These are phyloP conservation scores for Mortierella antarctica DNA, from an alignment of 192 early-diverging fungal genomes.

Conservation along the genomic window DNA sequence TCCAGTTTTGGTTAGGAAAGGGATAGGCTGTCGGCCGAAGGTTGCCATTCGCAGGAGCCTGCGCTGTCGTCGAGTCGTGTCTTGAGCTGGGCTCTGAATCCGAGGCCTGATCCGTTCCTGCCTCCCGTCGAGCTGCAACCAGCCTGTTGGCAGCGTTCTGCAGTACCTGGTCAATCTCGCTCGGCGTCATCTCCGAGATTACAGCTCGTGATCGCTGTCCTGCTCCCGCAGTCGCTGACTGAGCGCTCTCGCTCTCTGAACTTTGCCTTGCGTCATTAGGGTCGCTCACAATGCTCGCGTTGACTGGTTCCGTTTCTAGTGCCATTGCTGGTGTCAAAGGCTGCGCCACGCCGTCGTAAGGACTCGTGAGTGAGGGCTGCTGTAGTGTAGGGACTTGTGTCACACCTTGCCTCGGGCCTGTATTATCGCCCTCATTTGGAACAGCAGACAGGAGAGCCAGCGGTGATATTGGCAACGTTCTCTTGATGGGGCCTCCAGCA, in stretches of 20 bases:
- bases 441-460: slow-evolving; percentile 13
- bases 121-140: slow-evolving; percentile 12
- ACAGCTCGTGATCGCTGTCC: slow-evolving; percentile 26
- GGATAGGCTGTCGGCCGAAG: background rate
- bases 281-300: background rate
- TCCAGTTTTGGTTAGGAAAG: background rate
- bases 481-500: background rate
- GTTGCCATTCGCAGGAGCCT: background rate
- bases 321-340: background rate
- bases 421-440: slow-evolving; percentile 4
- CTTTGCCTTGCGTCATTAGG: background rate
- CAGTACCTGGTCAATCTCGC: slow-evolving; percentile 34
- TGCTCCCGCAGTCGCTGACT: slow-evolving; percentile 8
- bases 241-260: background rate
- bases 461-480: slow-evolving; percentile 44
- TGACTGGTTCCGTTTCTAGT: background rate
- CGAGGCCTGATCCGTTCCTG: background rate
- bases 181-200: slow-evolving; percentile 19
- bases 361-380: too few species aligned
- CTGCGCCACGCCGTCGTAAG: too few species aligned
- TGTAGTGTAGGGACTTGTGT: too few species aligned
- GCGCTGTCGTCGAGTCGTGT: background rate
- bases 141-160: slow-evolving; percentile 28
- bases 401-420: background rate
- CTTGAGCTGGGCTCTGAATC: background rate